Evolutionary conservation across 2,329 filamentous ascomycete genomes (phyloP).

Genomic region (Claviceps sorghi): DNA sequence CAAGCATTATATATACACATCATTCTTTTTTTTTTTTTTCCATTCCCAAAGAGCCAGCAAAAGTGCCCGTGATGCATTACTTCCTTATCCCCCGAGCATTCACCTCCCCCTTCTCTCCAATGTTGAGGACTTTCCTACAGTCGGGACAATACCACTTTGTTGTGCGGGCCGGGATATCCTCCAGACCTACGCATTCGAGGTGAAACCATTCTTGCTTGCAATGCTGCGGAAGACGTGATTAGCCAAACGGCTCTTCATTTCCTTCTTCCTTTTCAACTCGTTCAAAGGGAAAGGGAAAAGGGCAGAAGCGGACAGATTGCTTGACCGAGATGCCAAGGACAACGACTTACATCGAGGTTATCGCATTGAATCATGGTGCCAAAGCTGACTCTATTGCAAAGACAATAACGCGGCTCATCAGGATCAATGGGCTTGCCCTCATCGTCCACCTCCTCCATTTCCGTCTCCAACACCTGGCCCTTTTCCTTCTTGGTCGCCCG

Average conservation of each 20-base stretch:
- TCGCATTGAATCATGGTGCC: conserved; percentile 77
- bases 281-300: not conserved
- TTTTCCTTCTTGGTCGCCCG: conserved; percentile 34
- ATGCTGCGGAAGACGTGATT: conserved; percentile 23
- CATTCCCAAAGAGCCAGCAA: not conserved
- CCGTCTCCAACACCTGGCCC: conserved; percentile 26
- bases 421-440: conserved; percentile 59
- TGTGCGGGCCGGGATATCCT: conserved; percentile 52
- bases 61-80: conserved; percentile 9
- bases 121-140: conserved; percentile 48
- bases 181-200: conserved; percentile 58
- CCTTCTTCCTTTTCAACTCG: too few relatives aligned
- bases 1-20: not conserved
- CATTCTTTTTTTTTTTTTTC: not conserved
- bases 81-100: conserved; percentile 41
- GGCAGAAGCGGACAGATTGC: too few relatives aligned
- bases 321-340: not conserved
- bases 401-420: conserved; percentile 61
- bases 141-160: conserved; percentile 79
- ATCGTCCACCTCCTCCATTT: conserved; percentile 48
- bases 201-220: conserved; percentile 82
- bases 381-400: conserved; percentile 67
- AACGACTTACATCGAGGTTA: conserved; percentile 51
- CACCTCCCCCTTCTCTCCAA: conserved; percentile 49
- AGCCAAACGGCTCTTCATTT: too few relatives aligned